Percentiles rank a stretch among this genome's conserved stretches.
phyloP scores from a whole-genome alignment of 495 filamentous ascomycete genomes.

The Podospora fimiseda region DNA sequence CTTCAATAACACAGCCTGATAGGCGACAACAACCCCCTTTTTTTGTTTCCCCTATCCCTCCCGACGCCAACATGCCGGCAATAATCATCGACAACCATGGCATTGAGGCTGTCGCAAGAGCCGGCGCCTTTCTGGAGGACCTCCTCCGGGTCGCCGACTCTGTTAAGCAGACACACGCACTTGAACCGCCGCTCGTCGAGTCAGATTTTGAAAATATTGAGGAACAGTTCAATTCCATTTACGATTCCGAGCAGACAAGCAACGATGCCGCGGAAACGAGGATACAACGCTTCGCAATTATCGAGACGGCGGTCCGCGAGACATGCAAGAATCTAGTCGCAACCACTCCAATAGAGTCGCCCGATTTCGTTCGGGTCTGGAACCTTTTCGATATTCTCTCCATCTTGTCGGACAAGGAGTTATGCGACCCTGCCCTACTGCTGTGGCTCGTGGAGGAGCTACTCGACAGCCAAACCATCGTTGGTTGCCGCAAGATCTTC shows the following conservation, averaged over 20 bases:
- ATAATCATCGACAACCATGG: slow-evolving; percentile 37
- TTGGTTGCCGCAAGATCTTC: slow-evolving; percentile 83
- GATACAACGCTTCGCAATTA: slow-evolving; percentile 51
- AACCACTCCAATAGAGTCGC: slow-evolving; percentile 62
- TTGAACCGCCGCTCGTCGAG: slow-evolving; percentile 74
- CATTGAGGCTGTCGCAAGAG: slow-evolving; percentile 50
- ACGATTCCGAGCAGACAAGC: slow-evolving; percentile 17
- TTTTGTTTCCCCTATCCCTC: neutral
- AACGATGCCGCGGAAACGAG: slow-evolving; percentile 28
- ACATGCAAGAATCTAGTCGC: slow-evolving; percentile 69
- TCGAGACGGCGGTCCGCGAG: slow-evolving; percentile 72
- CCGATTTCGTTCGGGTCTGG: slow-evolving; percentile 75
- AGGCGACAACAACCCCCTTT: neutral
- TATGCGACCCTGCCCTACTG: slow-evolving; percentile 76
- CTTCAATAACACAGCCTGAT: too few species aligned
- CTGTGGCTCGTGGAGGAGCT: slow-evolving; percentile 92
- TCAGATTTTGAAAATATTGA: slow-evolving; percentile 48
- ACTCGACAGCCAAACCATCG: slow-evolving; percentile 89
- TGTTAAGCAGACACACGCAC: slow-evolving; percentile 56
- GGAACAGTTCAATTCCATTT: slow-evolving; percentile 32
- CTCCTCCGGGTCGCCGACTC: slow-evolving; percentile 59
- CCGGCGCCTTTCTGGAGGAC: slow-evolving; percentile 49
- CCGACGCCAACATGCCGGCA: slow-evolving; percentile 34
- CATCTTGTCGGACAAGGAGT: slow-evolving; percentile 75
- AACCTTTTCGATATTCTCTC: slow-evolving; percentile 87